Percentiles rank a stretch among this genome's conserved stretches.
phyloP scores from a whole-genome alignment of 345 rosid genomes.

The Cardamine resedifolia region DNA sequence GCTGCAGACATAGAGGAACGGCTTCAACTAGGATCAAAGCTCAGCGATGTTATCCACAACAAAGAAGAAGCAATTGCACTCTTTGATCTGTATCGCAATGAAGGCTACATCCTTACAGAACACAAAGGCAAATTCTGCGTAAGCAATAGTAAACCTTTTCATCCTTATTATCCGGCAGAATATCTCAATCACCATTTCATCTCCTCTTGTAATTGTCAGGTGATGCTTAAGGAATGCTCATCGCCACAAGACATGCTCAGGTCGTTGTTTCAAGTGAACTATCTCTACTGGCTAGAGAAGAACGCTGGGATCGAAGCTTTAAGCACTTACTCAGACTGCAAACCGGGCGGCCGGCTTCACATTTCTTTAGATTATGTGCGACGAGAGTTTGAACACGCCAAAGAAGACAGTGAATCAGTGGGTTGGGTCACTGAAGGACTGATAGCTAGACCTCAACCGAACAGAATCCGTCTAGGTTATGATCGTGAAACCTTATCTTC shows the following conservation, averaged over 20 bases:
- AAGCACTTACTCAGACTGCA: conserved; percentile 61
- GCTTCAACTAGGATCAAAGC: conserved; percentile 77
- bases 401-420: conserved; percentile 60
- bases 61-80: conserved; percentile 78
- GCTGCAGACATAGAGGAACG: conserved; percentile 73
- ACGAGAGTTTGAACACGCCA: conserved; percentile 81
- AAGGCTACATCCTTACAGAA: conserved; percentile 85
- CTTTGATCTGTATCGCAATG: conserved; percentile 61
- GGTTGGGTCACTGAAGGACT: conserved; percentile 93
- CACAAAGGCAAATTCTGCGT: conserved; percentile 64
- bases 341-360: conserved; percentile 72
- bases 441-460: conserved; percentile 79
- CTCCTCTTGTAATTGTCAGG: conserved; percentile 48
- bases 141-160: conserved; percentile 38
- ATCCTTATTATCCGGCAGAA: not conserved
- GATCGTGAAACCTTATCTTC: conserved; percentile 12
- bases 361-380: conserved; percentile 75
- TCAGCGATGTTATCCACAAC: conserved; percentile 66
- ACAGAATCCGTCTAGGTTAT: conserved; percentile 52
- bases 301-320: conserved; percentile 80
- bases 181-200: conserved; percentile 4
- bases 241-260: conserved; percentile 89
- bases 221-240: conserved; percentile 76
- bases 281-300: conserved; percentile 91
- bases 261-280: conserved; percentile 88